These are phyloP conservation scores for Centella asiatica DNA, from an alignment of 129 eudicot genomes.

Conservation along the genomic window DNA sequence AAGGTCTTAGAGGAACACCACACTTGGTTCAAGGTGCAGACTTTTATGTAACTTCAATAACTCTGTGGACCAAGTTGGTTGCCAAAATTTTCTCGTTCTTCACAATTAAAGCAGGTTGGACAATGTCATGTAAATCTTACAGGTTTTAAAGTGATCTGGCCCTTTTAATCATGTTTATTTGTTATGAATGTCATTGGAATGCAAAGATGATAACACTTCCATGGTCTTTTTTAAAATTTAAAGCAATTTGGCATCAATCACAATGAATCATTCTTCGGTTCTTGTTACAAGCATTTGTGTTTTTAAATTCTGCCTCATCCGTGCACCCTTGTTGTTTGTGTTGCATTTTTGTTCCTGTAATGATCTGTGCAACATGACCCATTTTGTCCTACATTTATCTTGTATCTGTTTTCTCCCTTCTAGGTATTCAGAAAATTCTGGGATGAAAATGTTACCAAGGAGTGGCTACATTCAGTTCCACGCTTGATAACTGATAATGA, in stretches of 20 bases:
- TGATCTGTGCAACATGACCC: not conserved
- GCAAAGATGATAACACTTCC: not conserved
- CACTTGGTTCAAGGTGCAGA: too few relatives aligned
- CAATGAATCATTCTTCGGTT: not conserved
- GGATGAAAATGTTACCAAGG: constrained; percentile 52
- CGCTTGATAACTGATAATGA: constrained; percentile 72
- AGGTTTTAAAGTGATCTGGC: not conserved
- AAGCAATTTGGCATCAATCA: not conserved
- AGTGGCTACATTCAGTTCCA: constrained; percentile 91
- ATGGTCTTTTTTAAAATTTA: not conserved
- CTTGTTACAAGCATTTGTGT: too few relatives aligned
- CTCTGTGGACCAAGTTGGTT: too few relatives aligned
- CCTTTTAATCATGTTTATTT: not conserved
- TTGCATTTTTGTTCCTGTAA: not conserved
- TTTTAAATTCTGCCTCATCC: not conserved
- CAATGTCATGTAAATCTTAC: too few relatives aligned
- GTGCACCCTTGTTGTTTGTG: not conserved
- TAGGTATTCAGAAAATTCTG: constrained; percentile 71
- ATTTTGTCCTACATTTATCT: not conserved
- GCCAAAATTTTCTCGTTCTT: too few relatives aligned
- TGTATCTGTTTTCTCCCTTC: constrained; percentile 4
- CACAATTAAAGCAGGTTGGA: too few relatives aligned
- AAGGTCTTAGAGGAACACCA: too few relatives aligned
- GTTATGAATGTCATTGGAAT: not conserved
- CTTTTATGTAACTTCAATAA: too few relatives aligned